Evolutionary conservation across 345 rosid species (phyloP), one percentile per base, ranked within the genome.

Genomic region (Lenwebbia sp.): DNA sequence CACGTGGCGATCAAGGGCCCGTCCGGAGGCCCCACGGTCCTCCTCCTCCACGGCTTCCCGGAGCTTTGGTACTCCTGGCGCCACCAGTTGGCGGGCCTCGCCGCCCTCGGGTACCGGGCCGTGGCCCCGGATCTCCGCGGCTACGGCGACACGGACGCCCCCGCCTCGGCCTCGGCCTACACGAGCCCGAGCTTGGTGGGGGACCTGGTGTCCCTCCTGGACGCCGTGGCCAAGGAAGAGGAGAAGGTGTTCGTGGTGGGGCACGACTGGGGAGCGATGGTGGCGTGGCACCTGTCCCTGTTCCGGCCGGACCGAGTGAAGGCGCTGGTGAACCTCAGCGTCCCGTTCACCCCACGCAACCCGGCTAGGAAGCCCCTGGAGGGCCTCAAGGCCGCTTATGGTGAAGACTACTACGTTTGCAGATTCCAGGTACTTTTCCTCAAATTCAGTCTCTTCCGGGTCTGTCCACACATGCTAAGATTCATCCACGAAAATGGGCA

Each of bases 51-150:
- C 47, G 98, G 98, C 40, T 96, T 95, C 89, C 98, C 99, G 1
- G 95, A 94, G 88, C 92, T 96, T 5, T 96, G 98, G 99, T 96
- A 93, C 87, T 84, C 94, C 21, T 94, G 98, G 98, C 93, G 97
- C 83, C 96, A 95, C 91, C 99, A 96, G 91, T 93, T 96, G 88
- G 56, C 41, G 5, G 90, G 90, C 60, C 88, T 95, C 52, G 91
- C 97, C 14, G 88, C 95, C 5, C 88, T 90, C 30, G 98, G 98
- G 14, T 96, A 93, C 93, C 93, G 90, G 7, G 93, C 94, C 12
- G 89, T 96, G 83, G 99, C 98, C 4, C 99, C 99, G 5, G 99
- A 96, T 86, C 92, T 96, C 19, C 90, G 98, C 14, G 99, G 98
- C 54, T 95, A 88, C 60, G 98, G 99, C 7, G 97, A 95, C 86